These are phyloP conservation scores for Shiraia sp. DNA, from an alignment of 2,329 filamentous ascomycete species.

Conservation along the genomic window DNA sequence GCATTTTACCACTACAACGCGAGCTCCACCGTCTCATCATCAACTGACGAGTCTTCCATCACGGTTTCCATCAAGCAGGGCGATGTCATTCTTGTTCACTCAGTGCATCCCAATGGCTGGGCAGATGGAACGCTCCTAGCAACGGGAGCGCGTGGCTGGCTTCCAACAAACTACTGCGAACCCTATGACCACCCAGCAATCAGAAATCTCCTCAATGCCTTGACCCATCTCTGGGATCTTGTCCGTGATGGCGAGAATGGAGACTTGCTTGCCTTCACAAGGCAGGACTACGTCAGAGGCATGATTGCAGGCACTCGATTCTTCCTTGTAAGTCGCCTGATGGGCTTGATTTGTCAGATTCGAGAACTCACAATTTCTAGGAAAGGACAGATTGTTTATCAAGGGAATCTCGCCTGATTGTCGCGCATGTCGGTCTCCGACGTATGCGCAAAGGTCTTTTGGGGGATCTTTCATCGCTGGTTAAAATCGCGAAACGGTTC, in stretches of 20 bases:
- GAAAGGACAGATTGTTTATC: conserved; percentile 88
- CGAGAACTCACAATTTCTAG: conserved; percentile 51
- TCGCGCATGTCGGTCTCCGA: conserved; percentile 74
- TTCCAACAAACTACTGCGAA: conserved; percentile 98
- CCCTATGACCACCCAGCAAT: conserved; percentile 89
- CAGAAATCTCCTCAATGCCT: conserved; percentile 78
- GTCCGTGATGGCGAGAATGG: conserved; percentile 76
- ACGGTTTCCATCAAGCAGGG: conserved; percentile 87
- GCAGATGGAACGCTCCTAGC: conserved; percentile 90
- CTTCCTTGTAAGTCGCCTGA: conserved; percentile 69
- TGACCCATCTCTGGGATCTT: conserved; percentile 91
- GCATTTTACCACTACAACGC: conserved; percentile 94
- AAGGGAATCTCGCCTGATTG: conserved; percentile 75
- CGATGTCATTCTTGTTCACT: conserved; percentile 91
- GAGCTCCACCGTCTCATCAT: conserved; percentile 73
- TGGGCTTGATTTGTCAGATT: conserved; percentile 1
- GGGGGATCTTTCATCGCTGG: conserved; percentile 84
- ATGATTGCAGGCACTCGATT: conserved; percentile 92
- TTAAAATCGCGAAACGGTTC: conserved; percentile 84
- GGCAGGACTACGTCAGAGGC: conserved; percentile 91
- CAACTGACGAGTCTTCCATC: conserved; percentile 66
- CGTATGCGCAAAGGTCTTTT: conserved; percentile 84
- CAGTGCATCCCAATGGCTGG: conserved; percentile 97
- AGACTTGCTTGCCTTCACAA: conserved; percentile 78
- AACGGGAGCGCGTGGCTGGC: conserved; percentile 87